Evolutionary conservation across 1,284 basidiomycete genomes (phyloP).

Genomic region (Porogramme epimiltina): DNA sequence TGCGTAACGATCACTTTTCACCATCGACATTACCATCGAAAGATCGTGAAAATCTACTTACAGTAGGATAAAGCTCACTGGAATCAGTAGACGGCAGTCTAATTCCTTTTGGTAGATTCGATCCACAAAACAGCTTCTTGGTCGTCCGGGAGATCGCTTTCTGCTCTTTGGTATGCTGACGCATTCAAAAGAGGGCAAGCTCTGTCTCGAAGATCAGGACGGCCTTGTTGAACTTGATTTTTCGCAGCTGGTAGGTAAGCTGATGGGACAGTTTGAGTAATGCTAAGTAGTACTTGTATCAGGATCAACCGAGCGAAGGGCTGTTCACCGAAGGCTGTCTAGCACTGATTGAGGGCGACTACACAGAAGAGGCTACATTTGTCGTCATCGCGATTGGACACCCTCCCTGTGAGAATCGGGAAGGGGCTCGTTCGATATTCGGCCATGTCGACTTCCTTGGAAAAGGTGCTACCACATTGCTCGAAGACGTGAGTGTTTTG

Average conservation of each 20-base stretch:
- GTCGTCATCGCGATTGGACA: constrained; percentile 95
- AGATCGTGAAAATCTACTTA: constrained; percentile 83
- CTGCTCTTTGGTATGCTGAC: constrained; percentile 93
- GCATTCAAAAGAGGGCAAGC: constrained; percentile 86
- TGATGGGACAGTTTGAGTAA: constrained; percentile 8
- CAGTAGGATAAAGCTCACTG: constrained; percentile 50
- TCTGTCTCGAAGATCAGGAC: constrained; percentile 94
- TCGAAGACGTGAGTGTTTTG: constrained; percentile 82
- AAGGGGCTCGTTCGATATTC: constrained; percentile 85
- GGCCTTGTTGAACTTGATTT: constrained; percentile 91
- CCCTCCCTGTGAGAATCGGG: constrained; percentile 91
- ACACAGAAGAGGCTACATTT: constrained; percentile 89
- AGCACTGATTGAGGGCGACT: constrained; percentile 95
- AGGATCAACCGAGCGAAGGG: constrained; percentile 94
- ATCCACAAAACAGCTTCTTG: constrained; percentile 95
- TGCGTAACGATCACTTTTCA: constrained; percentile 95
- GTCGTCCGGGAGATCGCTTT: constrained; percentile 89
- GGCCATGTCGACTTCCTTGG: constrained; percentile 96
- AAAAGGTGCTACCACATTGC: constrained; percentile 84
- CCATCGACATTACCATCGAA: constrained; percentile 89
- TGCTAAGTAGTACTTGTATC: neutral
- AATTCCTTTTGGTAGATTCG: constrained; percentile 61
- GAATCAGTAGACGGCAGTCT: neutral
- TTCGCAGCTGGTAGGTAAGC: constrained; percentile 70
- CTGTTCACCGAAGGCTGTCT: constrained; percentile 97